Evolutionary conservation across 768 basidiomycete genomes (phyloP).

Genomic region (Melanogaster broomeanus): DNA sequence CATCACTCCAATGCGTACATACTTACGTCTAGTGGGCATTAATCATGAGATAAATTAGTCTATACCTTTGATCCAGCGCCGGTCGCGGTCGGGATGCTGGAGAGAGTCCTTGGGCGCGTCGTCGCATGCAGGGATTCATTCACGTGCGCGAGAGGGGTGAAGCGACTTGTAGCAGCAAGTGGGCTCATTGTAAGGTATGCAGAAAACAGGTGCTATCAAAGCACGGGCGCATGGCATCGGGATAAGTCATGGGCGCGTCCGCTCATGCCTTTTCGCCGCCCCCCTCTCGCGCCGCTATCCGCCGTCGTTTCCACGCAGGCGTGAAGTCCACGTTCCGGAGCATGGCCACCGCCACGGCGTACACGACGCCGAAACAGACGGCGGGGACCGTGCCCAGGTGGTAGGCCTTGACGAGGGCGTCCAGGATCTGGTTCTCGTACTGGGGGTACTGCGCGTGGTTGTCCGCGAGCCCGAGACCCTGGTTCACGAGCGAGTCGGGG

Average conservation of each 20-base stretch:
- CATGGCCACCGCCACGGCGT: conserved; percentile 31
- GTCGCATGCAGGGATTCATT: too few relatives aligned
- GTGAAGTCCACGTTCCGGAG: conserved; percentile 34
- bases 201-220: conserved; percentile 18
- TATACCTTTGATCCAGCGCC: too few relatives aligned
- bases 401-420: conserved; percentile 35
- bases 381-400: conserved; percentile 36
- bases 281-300: conserved; percentile 21
- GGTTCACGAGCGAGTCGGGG: conserved; percentile 29
- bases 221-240: conserved; percentile 3
- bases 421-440: conserved; percentile 32
- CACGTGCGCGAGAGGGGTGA: too few relatives aligned
- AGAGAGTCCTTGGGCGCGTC: too few relatives aligned
- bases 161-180: too few relatives aligned
- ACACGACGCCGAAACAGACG: conserved; percentile 33
- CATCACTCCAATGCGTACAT: too few relatives aligned
- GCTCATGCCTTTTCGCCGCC: conserved; percentile 25
- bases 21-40: too few relatives aligned
- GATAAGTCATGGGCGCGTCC: too few relatives aligned
- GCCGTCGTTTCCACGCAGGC: conserved; percentile 34
- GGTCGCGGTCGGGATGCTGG: too few relatives aligned
- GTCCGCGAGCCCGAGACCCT: conserved; percentile 34
- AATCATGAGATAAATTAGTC: too few relatives aligned
- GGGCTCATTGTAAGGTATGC: conserved; percentile 23
- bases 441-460: conserved; percentile 31